Conservation (phyloP, 192 early-diverging fungal genomes). For the Linnemannia zychae region DNA sequence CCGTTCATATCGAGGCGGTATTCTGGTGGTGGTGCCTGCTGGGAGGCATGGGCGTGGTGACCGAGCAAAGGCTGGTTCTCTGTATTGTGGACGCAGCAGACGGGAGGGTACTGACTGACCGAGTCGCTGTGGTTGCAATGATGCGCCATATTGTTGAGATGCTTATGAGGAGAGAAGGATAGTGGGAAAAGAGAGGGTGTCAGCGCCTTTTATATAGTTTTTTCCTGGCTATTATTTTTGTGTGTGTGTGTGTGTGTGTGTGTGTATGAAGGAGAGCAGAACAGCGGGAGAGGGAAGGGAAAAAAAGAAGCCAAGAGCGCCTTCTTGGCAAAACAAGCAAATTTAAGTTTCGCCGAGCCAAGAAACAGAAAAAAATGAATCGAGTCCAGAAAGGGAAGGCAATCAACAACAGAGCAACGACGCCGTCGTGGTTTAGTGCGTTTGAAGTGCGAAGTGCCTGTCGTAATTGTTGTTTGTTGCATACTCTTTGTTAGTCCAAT, state of each 20-base stretch:
- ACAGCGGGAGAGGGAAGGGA: neutral
- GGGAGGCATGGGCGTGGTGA: slow-evolving; percentile 22
- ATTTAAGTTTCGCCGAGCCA: neutral
- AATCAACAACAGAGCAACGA: neutral
- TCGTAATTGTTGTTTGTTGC: too few species aligned
- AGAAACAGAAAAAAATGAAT: neutral
- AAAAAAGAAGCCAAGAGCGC: neutral
- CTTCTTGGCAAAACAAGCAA: neutral
- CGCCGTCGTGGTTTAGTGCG: neutral
- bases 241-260: neutral
- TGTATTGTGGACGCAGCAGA: slow-evolving; percentile 29
- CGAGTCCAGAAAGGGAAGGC: neutral
- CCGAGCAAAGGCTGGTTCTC: slow-evolving; percentile 33
- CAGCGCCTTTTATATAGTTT: neutral
- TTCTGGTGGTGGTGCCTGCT: neutral
- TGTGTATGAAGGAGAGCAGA: neutral
- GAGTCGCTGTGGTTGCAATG: slow-evolving; percentile 25
- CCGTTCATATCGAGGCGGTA: slow-evolving; percentile 18
- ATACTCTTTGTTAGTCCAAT: too few species aligned
- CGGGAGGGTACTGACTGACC: slow-evolving; percentile 4
- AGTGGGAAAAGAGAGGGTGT: neutral
- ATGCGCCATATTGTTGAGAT: neutral
- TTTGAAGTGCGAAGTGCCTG: too few species aligned
- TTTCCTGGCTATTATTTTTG: neutral
- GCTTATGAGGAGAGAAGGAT: neutral